These are phyloP conservation scores for Metschnikowia amazonensis DNA, from an alignment of 805 yeast genomes.

Conservation along the genomic window DNA sequence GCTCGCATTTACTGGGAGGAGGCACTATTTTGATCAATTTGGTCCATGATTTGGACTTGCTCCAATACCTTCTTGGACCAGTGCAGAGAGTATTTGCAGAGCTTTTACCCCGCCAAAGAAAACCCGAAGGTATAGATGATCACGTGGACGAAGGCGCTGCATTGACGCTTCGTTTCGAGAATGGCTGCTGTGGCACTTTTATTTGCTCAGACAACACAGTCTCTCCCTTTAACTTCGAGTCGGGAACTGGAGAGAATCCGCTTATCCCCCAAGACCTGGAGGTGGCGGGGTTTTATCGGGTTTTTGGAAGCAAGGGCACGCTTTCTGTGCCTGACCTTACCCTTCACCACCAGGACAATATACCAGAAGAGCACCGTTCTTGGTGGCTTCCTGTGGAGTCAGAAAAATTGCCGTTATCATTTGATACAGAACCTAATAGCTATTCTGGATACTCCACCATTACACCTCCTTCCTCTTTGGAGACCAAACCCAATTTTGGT, in stretches of 20 bases:
- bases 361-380: constrained; percentile 19
- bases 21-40: constrained; percentile 40
- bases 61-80: constrained; percentile 40
- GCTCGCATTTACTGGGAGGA: constrained; percentile 33
- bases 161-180: constrained; percentile 34
- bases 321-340: constrained; percentile 39
- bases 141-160: constrained; percentile 43
- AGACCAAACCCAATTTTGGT: constrained; percentile 18
- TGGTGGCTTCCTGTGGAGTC: constrained; percentile 29
- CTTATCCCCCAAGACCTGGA: constrained; percentile 31
- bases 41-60: constrained; percentile 40
- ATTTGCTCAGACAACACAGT: constrained; percentile 40
- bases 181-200: constrained; percentile 40
- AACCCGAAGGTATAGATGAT: constrained; percentile 15
- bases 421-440: background rate
- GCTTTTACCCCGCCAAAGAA: constrained; percentile 30
- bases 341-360: constrained; percentile 30
- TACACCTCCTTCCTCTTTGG: constrained; percentile 33
- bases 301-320: constrained; percentile 39
- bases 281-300: constrained; percentile 34
- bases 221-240: constrained; percentile 40
- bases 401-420: constrained; percentile 18
- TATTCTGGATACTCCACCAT: constrained; percentile 1
- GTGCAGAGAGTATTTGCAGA: constrained; percentile 39
- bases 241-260: constrained; percentile 44